Percentiles rank a stretch among this genome's conserved stretches.
Evolutionary conservation across 2,329 filamentous ascomycete species (phyloP).

Genomic region (Daldinia sp.): DNA sequence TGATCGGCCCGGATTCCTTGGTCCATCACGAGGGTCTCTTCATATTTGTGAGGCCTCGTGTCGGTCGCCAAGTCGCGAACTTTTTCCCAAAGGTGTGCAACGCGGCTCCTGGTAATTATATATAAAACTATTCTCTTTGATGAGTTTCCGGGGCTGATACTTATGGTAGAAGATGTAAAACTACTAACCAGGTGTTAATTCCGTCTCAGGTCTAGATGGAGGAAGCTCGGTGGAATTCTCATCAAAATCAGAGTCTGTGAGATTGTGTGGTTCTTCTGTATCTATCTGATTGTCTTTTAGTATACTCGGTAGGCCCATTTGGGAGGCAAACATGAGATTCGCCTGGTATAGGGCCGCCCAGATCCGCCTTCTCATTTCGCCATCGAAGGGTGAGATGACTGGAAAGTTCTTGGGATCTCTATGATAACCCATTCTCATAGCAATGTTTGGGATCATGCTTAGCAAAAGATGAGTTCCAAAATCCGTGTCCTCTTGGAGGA

Average conservation of each 20-base stretch:
- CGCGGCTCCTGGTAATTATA: slow-evolving; percentile 39
- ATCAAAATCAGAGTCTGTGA: slow-evolving; percentile 55
- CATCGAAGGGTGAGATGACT: slow-evolving; percentile 50
- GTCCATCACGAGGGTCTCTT: slow-evolving; percentile 40
- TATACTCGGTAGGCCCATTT: slow-evolving; percentile 57
- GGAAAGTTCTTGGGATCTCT: slow-evolving; percentile 54
- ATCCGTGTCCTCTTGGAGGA: slow-evolving; percentile 45
- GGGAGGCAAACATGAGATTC: slow-evolving; percentile 54
- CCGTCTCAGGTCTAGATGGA: slow-evolving; percentile 44
- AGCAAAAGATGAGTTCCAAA: slow-evolving; percentile 48
- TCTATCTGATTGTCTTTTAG: slow-evolving; percentile 53
- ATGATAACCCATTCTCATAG: slow-evolving; percentile 55
- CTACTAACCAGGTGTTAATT: slow-evolving; percentile 37
- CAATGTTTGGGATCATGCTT: slow-evolving; percentile 48
- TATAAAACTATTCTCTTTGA: slow-evolving; percentile 29
- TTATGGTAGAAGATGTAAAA: not conserved
- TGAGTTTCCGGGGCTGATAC: not conserved
- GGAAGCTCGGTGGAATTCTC: slow-evolving; percentile 48
- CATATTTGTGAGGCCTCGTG: slow-evolving; percentile 32
- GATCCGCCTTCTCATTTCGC: slow-evolving; percentile 56
- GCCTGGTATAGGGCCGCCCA: slow-evolving; percentile 53
- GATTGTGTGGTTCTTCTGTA: slow-evolving; percentile 53
- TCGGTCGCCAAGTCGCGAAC: slow-evolving; percentile 39
- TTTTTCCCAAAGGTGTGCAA: slow-evolving; percentile 42
- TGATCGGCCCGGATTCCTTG: slow-evolving; percentile 26